Evolutionary conservation across 2,329 filamentous ascomycete species (phyloP).

Genomic region (Talaromyces marneffei): DNA sequence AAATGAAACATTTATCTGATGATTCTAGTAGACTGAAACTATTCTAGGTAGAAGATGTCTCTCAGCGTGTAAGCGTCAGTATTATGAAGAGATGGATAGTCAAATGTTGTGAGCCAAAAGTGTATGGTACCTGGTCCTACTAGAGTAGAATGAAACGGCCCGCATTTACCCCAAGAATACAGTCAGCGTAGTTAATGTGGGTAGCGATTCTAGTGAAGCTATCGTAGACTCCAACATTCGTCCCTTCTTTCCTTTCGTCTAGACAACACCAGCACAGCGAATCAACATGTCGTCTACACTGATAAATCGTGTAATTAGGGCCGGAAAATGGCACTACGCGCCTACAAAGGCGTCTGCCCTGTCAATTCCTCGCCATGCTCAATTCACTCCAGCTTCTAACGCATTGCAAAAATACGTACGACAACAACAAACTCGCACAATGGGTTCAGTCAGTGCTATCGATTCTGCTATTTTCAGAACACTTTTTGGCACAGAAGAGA

Average conservation of each 20-base stretch:
- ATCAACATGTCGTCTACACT: not conserved
- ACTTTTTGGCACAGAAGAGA: slow-evolving; percentile 49
- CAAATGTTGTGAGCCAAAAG: not conserved
- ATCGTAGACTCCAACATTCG: not conserved
- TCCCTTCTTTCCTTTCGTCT: not conserved
- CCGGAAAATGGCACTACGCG: not conserved
- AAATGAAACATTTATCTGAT: not conserved
- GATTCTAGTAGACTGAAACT: too few relatives aligned
- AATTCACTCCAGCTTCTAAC: not conserved
- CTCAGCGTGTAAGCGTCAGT: too few relatives aligned
- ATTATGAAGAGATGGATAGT: not conserved
- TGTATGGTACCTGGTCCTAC: not conserved
- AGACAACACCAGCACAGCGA: not conserved
- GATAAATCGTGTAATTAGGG: not conserved
- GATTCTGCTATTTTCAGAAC: slow-evolving; percentile 49
- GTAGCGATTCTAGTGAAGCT: not conserved
- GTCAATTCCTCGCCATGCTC: not conserved
- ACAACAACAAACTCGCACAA: slow-evolving; percentile 34
- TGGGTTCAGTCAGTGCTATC: slow-evolving; percentile 28
- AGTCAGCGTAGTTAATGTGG: not conserved
- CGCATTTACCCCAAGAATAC: not conserved
- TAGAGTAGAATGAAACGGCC: not conserved
- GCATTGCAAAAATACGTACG: not conserved
- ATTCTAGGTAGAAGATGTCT: too few relatives aligned
- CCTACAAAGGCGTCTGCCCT: not conserved